Percentiles rank a stretch among this genome's conserved stretches.
These are phyloP conservation scores for Apiotrichum siamense DNA, from an alignment of 1,284 basidiomycete species.

Conservation along the genomic window DNA sequence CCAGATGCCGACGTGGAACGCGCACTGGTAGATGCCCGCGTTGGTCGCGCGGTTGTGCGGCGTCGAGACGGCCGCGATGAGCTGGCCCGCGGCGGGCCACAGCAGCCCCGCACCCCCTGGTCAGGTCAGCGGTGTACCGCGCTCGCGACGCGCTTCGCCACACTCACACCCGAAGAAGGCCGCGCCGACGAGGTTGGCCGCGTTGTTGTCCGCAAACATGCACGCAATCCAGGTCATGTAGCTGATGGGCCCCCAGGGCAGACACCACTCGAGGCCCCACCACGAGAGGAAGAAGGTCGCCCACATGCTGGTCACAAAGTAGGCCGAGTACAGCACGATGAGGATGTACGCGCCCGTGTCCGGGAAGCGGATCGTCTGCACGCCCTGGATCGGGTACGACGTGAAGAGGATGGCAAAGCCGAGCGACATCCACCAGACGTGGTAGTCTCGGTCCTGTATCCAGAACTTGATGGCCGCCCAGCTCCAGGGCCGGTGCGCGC, in stretches of 20 bases:
- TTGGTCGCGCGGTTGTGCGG: conserved; percentile 15
- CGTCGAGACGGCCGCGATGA: conserved; percentile 13
- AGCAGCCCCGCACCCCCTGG: conserved; percentile 12
- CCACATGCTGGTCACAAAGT: conserved; percentile 17
- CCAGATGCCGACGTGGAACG: conserved; percentile 14
- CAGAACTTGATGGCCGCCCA: neutral
- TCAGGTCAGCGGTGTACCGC: neutral
- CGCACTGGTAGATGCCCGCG: conserved; percentile 18
- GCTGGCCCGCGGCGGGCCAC: conserved; percentile 13
- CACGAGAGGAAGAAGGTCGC: conserved; percentile 15
- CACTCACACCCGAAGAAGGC: conserved; percentile 13
- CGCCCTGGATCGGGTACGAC: conserved; percentile 15
- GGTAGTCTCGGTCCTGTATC: conserved; percentile 11
- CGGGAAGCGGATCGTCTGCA: conserved; percentile 18
- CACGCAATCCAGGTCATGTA: conserved; percentile 15
- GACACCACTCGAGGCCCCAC: conserved; percentile 17
- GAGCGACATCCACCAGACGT: conserved; percentile 14
- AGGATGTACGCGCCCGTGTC: conserved; percentile 16
- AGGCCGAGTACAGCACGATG: conserved; percentile 12
- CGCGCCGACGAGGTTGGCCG: conserved; percentile 14
- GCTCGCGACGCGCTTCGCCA: too few relatives aligned
- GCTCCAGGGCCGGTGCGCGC: too few relatives aligned
- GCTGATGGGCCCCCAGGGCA: conserved; percentile 10
- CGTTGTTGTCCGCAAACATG: conserved; percentile 14
- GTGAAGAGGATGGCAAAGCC: neutral